phyloP scores from a whole-genome alignment of 148 eudicot genomes.

The Camellia granthamiana region DNA sequence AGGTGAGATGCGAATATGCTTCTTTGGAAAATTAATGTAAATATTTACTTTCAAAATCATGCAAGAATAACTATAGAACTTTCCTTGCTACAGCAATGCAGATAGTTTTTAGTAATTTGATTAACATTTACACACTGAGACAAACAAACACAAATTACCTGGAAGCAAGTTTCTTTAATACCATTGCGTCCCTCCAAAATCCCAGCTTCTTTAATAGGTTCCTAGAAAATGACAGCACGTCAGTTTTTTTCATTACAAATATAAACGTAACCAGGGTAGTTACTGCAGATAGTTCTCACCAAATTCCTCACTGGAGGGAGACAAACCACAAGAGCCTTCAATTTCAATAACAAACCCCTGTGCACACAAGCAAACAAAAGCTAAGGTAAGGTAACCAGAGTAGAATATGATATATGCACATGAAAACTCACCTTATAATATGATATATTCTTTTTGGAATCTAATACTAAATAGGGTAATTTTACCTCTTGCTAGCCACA shows the following conservation, averaged over 20 bases:
- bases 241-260: slow-evolving; percentile 2
- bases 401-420: too few species aligned
- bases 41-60: not conserved
- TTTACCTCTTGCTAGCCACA: too few species aligned
- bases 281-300: slow-evolving; percentile 44
- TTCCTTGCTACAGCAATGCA: not conserved
- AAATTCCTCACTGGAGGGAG: slow-evolving; percentile 99
- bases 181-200: slow-evolving; percentile 98
- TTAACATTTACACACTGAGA: too few species aligned
- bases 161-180: slow-evolving; percentile 95
- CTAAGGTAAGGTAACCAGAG: too few species aligned
- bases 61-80: not conserved
- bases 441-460: too few species aligned
- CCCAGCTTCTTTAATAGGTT: slow-evolving; percentile 99
- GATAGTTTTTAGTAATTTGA: not conserved
- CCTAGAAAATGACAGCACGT: slow-evolving; percentile 39
- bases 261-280: not conserved
- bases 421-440: too few species aligned
- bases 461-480: too few species aligned
- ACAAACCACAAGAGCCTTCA: slow-evolving; percentile 64
- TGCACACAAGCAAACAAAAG: too few species aligned
- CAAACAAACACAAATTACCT: slow-evolving; percentile 34
- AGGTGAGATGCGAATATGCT: too few species aligned
- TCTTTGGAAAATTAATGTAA: not conserved
- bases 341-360: too few species aligned